Evolutionary conservation across 2,329 filamentous ascomycete species (phyloP).

Genomic region (Sporothrix luriei): DNA sequence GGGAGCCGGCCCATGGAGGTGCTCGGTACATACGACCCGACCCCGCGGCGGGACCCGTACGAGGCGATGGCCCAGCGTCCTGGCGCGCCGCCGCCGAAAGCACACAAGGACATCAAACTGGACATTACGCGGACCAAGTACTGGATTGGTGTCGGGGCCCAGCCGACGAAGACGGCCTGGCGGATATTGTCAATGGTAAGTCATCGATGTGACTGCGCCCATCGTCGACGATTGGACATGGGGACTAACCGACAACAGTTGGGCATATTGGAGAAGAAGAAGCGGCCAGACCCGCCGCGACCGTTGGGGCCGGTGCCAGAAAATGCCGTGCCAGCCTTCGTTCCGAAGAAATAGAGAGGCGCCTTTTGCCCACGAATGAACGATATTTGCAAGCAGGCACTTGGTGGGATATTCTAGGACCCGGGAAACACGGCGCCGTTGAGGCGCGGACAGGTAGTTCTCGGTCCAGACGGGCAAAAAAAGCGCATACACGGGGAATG

Average conservation of each 20-base stretch:
- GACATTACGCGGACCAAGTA: constrained; percentile 82
- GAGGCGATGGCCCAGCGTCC: constrained; percentile 10
- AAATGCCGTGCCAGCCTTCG: background rate
- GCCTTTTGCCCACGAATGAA: background rate
- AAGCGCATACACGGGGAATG: background rate
- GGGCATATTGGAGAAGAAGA: constrained; percentile 35
- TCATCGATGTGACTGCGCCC: too few species aligned
- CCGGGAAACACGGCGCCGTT: background rate
- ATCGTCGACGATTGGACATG: background rate
- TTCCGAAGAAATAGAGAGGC: background rate
- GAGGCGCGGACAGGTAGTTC: too few species aligned
- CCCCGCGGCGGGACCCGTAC: constrained; percentile 63
- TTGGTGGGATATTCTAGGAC: background rate
- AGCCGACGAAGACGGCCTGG: constrained; percentile 90
- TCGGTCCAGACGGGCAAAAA: too few species aligned
- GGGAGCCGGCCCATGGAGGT: constrained; percentile 92
- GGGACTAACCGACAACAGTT: constrained; percentile 26
- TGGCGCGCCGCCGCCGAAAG: constrained; percentile 45
- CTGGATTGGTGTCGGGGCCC: constrained; percentile 95
- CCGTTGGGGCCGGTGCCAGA: constrained; percentile 2
- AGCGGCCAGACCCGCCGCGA: background rate
- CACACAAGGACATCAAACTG: constrained; percentile 89
- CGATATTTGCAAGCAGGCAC: background rate
- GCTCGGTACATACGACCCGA: constrained; percentile 74
- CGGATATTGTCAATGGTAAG: constrained; percentile 76